Base-by-base conservation (phyloP, 768 basidiomycete genomes). In the Leccinum subtestaceum region DNA sequence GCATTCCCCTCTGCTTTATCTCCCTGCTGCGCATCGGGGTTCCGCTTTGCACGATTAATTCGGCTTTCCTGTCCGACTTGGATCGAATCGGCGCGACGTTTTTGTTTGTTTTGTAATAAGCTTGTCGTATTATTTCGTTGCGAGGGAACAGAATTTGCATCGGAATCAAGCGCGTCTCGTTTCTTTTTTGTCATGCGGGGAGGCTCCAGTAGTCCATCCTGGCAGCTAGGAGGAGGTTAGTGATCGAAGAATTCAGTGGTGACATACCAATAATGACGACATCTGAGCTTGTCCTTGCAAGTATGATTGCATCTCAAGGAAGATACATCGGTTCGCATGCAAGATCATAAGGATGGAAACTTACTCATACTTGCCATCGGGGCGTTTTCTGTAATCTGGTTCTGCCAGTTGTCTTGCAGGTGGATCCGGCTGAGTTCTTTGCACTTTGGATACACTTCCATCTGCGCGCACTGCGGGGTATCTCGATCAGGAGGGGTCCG, bases 221-320 rank as follows among this genome's bases (percentile, higher is more conserved):
- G 81, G 65, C 91, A 93, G 68, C 91, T 94, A 62, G n/a, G 45
- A 27, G 51, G 54, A 45, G 53, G 19, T 68, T 55, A 67, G 63
- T 40, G 55, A 54, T 40, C 2, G 9, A 47, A 23, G 17, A 29
- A 25, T 48, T 43, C 49, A 46, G 43, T 62, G 62, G 13, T 53
- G 29, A 63, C 53, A 45, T 77, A 62, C 92, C 92, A 93, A 36
- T 86, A 69, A 75, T 94, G 92, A 25, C 86, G 82, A 67, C 92
- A 94, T 46, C 76, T 79, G 4, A 76, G 73, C 71, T 92, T 93
- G 66, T 91, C 84, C 69, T 88, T 90, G 78, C 92, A 94, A 21
- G 80, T 53, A 64, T 94, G 92, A 63, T 89, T 89, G 67, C 92
- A 94, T 52, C 90, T 91, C 40, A 56, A 10, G 45, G 47, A 43